phyloP scores from a whole-genome alignment of 2,329 filamentous ascomycete species.

The Lomentospora prolificans region DNA sequence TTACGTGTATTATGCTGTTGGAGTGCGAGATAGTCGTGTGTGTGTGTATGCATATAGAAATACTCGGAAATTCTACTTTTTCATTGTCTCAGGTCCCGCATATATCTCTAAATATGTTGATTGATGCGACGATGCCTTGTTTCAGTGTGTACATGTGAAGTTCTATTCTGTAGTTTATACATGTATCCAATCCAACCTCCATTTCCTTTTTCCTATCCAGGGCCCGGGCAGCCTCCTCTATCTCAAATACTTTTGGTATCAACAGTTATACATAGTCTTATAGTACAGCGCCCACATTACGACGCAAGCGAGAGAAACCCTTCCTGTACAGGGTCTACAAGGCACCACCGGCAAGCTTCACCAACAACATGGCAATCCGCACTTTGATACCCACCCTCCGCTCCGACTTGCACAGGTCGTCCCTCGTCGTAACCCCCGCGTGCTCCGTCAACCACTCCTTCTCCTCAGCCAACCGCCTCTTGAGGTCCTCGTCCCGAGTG shows the following conservation, averaged over 20 bases:
- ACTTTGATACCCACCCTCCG: slow-evolving; percentile 79
- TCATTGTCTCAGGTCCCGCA: not conserved
- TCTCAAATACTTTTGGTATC: too few species aligned
- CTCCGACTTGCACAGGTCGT: slow-evolving; percentile 74
- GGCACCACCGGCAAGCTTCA: slow-evolving; percentile 76
- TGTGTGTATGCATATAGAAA: slow-evolving; percentile 6
- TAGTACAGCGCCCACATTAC: too few species aligned
- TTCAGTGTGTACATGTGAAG: not conserved
- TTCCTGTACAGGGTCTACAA: slow-evolving; percentile 51
- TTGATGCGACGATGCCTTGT: too few species aligned
- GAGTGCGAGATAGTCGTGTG: not conserved
- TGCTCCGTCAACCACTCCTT: slow-evolving; percentile 70
- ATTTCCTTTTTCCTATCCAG: not conserved
- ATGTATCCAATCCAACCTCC: not conserved
- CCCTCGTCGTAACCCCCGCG: slow-evolving; percentile 56
- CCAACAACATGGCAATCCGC: slow-evolving; percentile 86
- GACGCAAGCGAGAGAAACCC: too few species aligned
- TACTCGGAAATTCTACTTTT: not conserved
- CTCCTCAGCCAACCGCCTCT: slow-evolving; percentile 66
- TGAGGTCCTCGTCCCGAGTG: slow-evolving; percentile 64
- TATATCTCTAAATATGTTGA: too few species aligned
- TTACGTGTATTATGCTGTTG: slow-evolving; percentile 6
- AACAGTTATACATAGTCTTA: too few species aligned
- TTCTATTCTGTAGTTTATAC: not conserved
- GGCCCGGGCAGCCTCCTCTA: too few species aligned